Evolutionary conservation across 257 asterid species (phyloP), one percentile per base, ranked within the genome.

Genomic region (Capsicum pubescens): DNA sequence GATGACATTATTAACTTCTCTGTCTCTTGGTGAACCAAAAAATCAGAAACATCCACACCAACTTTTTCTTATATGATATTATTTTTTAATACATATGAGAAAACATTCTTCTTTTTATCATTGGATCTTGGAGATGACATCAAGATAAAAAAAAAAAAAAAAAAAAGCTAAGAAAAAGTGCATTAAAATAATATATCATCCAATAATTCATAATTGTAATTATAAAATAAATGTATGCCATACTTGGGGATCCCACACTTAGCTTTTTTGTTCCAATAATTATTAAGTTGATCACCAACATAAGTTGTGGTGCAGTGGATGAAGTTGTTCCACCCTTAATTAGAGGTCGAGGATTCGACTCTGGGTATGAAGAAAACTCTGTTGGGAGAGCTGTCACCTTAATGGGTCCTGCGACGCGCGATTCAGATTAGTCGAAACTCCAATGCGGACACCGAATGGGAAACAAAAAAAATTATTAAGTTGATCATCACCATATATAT

Each of bases 91-190:
- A 74, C 7, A 4, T 74, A 76, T 21, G 44, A 26, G 48, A 52
- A 76, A 76, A 26, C 61, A 76, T 76, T 76, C 81, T 76, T 56
- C 81, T 21, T 52, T 76, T 76, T 76, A 21, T 76, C 48, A 76
- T 76, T 76, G 63, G 63, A 50, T 26, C 81, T 52, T 76, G 21
- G 81, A 76, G 63, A 14, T 52, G 81, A 76, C 63, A 54, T 76
- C 46, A 74, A 19, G 17, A 71, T 71, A 9, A n/a, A 4, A 15
- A 9, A 26, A 26, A 9, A n/a, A 4, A 15, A 9, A 26, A 26
- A 26, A 2, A 26, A 72, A 19, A 7, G 10, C 5, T 11, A 19
- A 7, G 11, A 15, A 76, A 19, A 76, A 76, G 81, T 76, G 63
- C 48, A 19, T 19, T 0, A 76, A 50, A 74, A 50, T 71, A 72